Evolutionary conservation across 208 protist species (phyloP).

Genomic region (Wallacemonas sp.): DNA sequence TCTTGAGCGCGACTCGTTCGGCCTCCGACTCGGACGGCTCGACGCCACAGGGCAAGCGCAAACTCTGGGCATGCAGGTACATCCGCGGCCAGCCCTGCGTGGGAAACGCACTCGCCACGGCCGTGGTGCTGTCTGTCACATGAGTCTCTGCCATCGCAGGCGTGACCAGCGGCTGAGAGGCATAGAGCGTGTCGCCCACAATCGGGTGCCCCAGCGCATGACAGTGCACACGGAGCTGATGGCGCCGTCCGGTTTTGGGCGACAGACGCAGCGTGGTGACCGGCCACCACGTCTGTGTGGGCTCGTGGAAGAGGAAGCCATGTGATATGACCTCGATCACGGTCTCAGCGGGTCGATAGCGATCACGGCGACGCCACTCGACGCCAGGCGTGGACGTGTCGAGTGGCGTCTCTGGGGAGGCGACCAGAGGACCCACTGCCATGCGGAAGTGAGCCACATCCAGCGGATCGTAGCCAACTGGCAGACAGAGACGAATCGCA

Average conservation of each 20-base stretch:
- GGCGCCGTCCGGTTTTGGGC: slow-evolving; percentile 76
- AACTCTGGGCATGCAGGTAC: slow-evolving; percentile 78
- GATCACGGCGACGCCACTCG: slow-evolving; percentile 13
- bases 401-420: not conserved
- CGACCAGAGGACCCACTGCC: slow-evolving; percentile 24
- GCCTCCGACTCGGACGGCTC: slow-evolving; percentile 19
- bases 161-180: not conserved
- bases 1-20: slow-evolving; percentile 53
- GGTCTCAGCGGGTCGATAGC: slow-evolving; percentile 12
- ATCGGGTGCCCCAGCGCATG: slow-evolving; percentile 80
- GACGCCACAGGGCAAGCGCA: slow-evolving; percentile 41
- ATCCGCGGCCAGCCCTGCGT: slow-evolving; percentile 46
- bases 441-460: slow-evolving; percentile 66
- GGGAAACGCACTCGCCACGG: not conserved
- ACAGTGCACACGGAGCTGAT: slow-evolving; percentile 90
- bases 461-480: slow-evolving; percentile 50
- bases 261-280: slow-evolving; percentile 62
- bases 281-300: slow-evolving; percentile 19
- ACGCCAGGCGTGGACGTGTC: not conserved
- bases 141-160: not conserved
- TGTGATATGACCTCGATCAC: not conserved
- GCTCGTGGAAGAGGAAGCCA: not conserved
- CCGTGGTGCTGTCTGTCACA: not conserved
- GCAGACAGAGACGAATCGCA: slow-evolving; percentile 21
- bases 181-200: slow-evolving; percentile 81